Evolutionary conservation across 1,284 basidiomycete species (phyloP), one percentile per base, ranked within the genome.

Genomic region (Leccinum huronense): DNA sequence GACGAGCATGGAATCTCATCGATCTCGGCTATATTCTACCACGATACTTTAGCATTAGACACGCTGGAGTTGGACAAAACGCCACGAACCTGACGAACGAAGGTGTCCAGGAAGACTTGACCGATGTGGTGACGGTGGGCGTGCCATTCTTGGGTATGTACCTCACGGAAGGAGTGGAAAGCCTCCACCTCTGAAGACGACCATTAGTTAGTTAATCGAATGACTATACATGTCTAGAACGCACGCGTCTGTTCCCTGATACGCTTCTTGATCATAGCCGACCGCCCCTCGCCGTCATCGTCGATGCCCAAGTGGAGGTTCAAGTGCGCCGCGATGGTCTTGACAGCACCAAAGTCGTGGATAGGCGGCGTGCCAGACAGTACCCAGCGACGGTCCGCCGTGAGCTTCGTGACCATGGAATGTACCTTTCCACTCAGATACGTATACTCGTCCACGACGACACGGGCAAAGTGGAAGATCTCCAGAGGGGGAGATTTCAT

Each of bases 161-260:
- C 90, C 73, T 98, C 96, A 33, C 95, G 88, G 88, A 96, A 98
- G 1, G 95, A 96, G 76, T 97, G 94, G 84, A 98, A 98, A 69
- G 88, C 87, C 74, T 98, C 95, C 58, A 91, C 94, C 63, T 88
- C 91, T 93, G 68, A n/a, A 70, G 54, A 62, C 36, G 27, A 56
- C 5, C 2, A 57, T 66, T 60, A 66, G 48, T 55, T 58, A 8
- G 40, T 55, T 58, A 1, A 31, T 23, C 23, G 55, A 59, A 60
- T 57, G 19, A 34, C 10, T 31, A 53, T n/a, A n/a, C n/a, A 27
- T 9, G 54, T 14, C 61, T 34, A 33, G 14, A 51, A 75, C 81
- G 65, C 73, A 90, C 91, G 87, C 5, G 95, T 97, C 72, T 93
- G 90, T 65, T 96, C 94, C 65, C 88, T 84, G 57, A 85, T 85